Evolutionary conservation across 1,284 basidiomycete genomes (phyloP).

Genomic region (Trametes pubescens): DNA sequence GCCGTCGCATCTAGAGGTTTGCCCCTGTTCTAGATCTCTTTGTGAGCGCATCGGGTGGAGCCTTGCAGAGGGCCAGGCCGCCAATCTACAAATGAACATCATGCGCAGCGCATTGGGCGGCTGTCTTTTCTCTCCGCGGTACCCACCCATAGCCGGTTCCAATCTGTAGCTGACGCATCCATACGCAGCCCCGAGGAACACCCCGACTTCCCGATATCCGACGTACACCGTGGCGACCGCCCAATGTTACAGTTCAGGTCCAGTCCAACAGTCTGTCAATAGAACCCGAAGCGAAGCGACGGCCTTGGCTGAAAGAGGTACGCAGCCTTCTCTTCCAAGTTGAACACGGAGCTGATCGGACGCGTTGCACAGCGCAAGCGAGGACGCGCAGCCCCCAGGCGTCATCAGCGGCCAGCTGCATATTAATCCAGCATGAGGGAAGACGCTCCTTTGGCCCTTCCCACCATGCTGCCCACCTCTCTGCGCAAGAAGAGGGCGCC

Average conservation of each 20-base stretch:
- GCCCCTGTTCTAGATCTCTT: no score
- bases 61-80: no score
- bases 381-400: no score
- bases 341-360: neutral
- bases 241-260: no score
- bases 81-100: no score
- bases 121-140: neutral
- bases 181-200: neutral
- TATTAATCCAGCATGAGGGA: neutral
- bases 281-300: neutral
- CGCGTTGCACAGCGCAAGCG: no score
- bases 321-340: neutral
- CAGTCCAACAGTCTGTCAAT: no score
- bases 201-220: neutral
- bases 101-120: neutral
- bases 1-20: no score
- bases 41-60: no score
- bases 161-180: neutral
- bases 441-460: neutral
- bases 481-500: slow-evolving; percentile 6
- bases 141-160: neutral
- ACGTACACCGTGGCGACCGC: neutral
- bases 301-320: neutral
- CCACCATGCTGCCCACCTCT: slow-evolving; percentile 15
- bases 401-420: neutral